These are phyloP conservation scores for Monosporascus sp. DNA, from an alignment of 2,329 filamentous ascomycete genomes.

Conservation along the genomic window DNA sequence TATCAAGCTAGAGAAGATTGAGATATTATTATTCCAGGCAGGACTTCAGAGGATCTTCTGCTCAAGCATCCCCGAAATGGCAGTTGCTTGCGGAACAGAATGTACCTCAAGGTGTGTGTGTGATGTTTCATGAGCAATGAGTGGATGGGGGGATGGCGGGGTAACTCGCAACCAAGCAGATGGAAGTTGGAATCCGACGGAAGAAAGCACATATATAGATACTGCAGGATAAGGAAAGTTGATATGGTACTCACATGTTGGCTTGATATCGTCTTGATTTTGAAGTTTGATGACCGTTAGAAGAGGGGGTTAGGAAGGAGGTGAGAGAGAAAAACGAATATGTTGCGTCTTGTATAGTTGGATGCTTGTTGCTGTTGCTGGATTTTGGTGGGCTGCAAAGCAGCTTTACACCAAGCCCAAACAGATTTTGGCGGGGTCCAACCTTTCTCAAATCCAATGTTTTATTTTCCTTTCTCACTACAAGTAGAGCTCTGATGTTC, in stretches of 20 bases:
- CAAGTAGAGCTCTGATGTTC: too few species aligned
- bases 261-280: not conserved
- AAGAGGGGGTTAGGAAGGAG: not conserved
- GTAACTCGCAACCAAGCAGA: not conserved
- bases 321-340: constrained; percentile 7
- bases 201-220: not conserved
- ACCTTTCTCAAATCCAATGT: not conserved
- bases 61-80: constrained; percentile 3
- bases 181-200: not conserved
- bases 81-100: constrained; percentile 3
- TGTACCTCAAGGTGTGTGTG: constrained; percentile 13
- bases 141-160: not conserved
- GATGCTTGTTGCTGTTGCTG: too few species aligned
- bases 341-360: constrained; percentile 2
- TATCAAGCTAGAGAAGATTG: constrained; percentile 1
- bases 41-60: not conserved
- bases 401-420: not conserved
- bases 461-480: too few species aligned
- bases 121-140: not conserved
- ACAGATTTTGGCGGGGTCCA: not conserved
- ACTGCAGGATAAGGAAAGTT: not conserved
- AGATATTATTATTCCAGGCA: not conserved
- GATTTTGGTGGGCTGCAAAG: not conserved
- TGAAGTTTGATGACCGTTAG: not conserved
- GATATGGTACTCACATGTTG: not conserved